These are phyloP conservation scores for Zymoseptoria passerinii DNA, from an alignment of 2,329 filamentous ascomycete species.

Conservation along the genomic window DNA sequence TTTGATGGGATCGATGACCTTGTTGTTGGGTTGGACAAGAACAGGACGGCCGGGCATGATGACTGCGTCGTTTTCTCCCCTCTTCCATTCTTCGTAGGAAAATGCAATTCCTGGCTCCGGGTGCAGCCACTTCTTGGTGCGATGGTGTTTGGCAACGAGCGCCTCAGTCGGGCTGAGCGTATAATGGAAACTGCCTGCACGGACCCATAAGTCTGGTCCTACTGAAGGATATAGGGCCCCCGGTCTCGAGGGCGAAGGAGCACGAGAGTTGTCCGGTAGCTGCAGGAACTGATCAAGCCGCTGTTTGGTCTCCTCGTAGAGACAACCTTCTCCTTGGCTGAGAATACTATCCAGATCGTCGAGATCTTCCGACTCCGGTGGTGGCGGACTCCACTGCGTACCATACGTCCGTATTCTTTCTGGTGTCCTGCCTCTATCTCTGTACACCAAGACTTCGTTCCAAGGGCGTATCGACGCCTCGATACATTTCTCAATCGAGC, in stretches of 20 bases:
- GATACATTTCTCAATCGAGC: conserved; percentile 10
- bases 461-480: conserved; percentile 2
- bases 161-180: neutral
- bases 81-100: conserved; percentile 5
- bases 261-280: neutral
- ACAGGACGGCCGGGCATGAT: neutral
- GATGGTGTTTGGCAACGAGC: neutral
- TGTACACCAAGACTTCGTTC: conserved; percentile 7
- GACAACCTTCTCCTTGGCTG: neutral
- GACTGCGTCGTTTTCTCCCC: neutral
- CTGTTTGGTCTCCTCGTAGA: neutral
- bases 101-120: conserved; percentile 2
- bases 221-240: neutral
- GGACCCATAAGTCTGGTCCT: neutral
- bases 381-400: neutral
- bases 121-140: conserved; percentile 1
- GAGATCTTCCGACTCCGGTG: neutral
- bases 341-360: neutral
- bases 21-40: conserved; percentile 10
- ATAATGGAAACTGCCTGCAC: neutral
- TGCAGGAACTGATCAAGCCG: neutral
- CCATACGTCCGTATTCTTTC: neutral
- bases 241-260: neutral
- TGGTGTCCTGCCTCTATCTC: neutral
- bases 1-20: conserved; percentile 13